Conservation (phyloP, 108 stramenopile genomes). For the Aurantiochytrium sp. region DNA sequence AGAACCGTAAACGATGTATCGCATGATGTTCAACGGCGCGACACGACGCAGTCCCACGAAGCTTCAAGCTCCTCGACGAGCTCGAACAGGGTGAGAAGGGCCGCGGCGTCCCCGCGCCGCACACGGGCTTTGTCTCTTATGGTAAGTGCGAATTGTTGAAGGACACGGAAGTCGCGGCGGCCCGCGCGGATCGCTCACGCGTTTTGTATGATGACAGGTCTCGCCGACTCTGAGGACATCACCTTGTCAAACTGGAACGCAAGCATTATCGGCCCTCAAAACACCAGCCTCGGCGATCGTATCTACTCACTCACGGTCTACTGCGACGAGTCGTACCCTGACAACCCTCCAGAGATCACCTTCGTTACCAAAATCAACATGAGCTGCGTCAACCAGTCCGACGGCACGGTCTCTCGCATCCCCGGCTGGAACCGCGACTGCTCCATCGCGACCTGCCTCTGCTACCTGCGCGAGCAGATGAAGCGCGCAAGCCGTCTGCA, state of each 20-base stretch:
- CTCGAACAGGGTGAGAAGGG: conserved; percentile 26
- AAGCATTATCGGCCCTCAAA: conserved; percentile 1
- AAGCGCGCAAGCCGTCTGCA: neutral
- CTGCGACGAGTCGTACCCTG: conserved; percentile 24
- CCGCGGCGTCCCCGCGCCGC: conserved; percentile 8
- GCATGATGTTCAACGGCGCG: neutral
- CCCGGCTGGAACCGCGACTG: conserved; percentile 25
- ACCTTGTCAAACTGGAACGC: neutral
- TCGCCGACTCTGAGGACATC: conserved; percentile 23
- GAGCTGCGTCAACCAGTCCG: neutral
- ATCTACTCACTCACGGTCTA: neutral
- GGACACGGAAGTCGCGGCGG: no score
- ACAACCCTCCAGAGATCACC: neutral
- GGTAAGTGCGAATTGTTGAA: no score
- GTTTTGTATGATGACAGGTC: neutral
- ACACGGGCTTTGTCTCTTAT: conserved; percentile 14
- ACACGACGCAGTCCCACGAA: neutral
- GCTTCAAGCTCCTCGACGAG: conserved; percentile 17
- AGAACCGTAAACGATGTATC: no score
- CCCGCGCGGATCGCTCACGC: no score
- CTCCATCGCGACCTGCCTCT: conserved; percentile 26
- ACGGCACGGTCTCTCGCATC: neutral
- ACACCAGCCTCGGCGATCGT: neutral
- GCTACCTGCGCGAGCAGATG: conserved; percentile 28
- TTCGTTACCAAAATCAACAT: conserved; percentile 19